phyloP scores from a whole-genome alignment of 1,139 yeast genomes.

The Arxiozyma heterogenica region DNA sequence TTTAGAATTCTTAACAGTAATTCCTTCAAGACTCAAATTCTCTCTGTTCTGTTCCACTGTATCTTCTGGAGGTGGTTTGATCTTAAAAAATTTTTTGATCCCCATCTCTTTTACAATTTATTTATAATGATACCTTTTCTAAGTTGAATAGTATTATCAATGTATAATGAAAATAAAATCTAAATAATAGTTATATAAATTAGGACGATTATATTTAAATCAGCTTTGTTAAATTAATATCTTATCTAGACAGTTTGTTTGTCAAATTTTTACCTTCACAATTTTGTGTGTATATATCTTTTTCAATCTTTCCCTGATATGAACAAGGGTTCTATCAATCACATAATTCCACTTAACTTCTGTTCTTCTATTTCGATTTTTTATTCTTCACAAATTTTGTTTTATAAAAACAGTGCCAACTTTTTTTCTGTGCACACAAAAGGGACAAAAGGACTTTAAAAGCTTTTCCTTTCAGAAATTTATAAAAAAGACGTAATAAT shows the following conservation, averaged over 20 bases:
- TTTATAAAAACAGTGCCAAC: too few species aligned
- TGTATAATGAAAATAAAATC: too few species aligned
- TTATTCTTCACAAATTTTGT: not conserved
- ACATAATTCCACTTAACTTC: not conserved
- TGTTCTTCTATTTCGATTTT: not conserved
- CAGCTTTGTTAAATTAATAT: too few species aligned
- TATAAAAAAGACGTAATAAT: too few species aligned
- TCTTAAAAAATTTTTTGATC: constrained; percentile 44
- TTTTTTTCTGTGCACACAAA: too few species aligned
- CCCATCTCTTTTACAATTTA: constrained; percentile 17
- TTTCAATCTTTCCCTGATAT: not conserved
- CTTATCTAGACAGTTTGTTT: not conserved
- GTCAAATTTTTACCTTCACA: not conserved
- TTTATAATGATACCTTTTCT: not conserved
- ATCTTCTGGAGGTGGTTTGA: constrained; percentile 47
- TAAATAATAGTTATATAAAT: too few species aligned
- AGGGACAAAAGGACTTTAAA: not conserved
- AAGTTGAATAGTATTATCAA: not conserved
- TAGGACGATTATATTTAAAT: not conserved
- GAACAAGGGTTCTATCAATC: not conserved
- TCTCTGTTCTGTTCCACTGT: constrained; percentile 49
- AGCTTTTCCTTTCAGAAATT: not conserved
- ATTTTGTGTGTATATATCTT: not conserved
- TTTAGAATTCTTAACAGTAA: constrained; percentile 38
- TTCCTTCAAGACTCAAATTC: constrained; percentile 44